A percentile compares a stretch with the other conserved stretches of the same genome.
Conservation (phyloP, 106 monocot species). For the Posidonia australis region DNA sequence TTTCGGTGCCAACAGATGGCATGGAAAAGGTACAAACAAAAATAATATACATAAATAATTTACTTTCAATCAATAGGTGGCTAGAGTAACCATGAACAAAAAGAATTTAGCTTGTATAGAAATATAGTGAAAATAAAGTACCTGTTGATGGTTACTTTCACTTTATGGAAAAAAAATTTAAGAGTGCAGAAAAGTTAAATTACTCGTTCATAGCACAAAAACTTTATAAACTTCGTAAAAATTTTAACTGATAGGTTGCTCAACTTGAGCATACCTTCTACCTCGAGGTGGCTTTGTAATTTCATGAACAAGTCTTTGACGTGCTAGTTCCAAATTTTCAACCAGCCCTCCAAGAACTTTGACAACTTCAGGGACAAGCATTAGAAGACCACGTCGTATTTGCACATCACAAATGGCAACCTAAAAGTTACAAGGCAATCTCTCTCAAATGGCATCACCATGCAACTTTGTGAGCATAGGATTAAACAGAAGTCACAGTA, state of each 20-base stretch:
- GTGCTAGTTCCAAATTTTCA: constrained; percentile 67
- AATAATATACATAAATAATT: too few species aligned
- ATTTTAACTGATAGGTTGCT: not conserved
- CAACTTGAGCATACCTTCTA: constrained; percentile 45
- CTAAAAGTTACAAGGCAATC: constrained; percentile 26
- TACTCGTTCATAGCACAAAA: not conserved
- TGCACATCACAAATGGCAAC: constrained; percentile 61
- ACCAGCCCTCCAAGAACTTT: constrained; percentile 75
- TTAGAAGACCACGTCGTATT: constrained; percentile 61
- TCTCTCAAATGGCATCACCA: not conserved
- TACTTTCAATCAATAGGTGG: too few species aligned
- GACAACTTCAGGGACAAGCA: constrained; percentile 82
- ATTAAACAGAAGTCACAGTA: too few species aligned
- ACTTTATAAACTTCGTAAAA: too few species aligned
- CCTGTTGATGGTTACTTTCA: too few species aligned
- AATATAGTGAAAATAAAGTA: too few species aligned
- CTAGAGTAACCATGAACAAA: too few species aligned
- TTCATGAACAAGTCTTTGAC: constrained; percentile 64
- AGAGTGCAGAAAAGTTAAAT: constrained; percentile 2
- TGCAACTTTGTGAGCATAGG: too few species aligned
- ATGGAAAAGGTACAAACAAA: too few species aligned
- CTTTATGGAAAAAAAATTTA: too few species aligned
- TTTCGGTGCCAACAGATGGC: too few species aligned
- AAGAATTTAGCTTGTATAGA: too few species aligned
- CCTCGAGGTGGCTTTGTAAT: constrained; percentile 85